These are phyloP conservation scores for Cutaneotrichosporon cutaneum DNA, from an alignment of 1,284 basidiomycete genomes.

Conservation along the genomic window DNA sequence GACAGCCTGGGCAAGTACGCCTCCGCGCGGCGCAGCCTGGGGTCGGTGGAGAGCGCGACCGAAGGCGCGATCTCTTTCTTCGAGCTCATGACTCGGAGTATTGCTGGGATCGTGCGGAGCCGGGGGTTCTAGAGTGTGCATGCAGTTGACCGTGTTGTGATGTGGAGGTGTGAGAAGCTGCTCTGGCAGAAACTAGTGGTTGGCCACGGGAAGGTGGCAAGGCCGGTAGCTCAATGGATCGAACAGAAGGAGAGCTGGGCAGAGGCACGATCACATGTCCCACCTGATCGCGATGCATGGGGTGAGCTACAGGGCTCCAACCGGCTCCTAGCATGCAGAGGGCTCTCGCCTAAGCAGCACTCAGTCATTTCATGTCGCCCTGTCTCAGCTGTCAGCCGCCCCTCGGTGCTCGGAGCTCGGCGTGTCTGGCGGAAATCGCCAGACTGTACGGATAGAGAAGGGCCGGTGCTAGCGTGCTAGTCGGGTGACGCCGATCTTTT, in stretches of 20 bases:
- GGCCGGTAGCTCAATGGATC: background rate
- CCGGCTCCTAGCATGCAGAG: too few relatives aligned
- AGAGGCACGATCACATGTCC: too few relatives aligned
- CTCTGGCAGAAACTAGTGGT: background rate
- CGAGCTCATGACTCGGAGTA: slow-evolving; percentile 34
- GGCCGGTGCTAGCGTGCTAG: background rate
- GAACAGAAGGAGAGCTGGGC: background rate
- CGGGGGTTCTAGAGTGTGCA: slow-evolving; percentile 30
- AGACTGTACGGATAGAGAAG: too few relatives aligned
- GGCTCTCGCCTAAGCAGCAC: too few relatives aligned
- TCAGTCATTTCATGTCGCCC: too few relatives aligned
- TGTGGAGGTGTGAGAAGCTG: background rate
- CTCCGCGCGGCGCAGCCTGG: slow-evolving; percentile 14
- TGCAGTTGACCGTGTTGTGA: background rate
- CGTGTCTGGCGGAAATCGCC: too few relatives aligned
- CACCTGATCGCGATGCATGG: too few relatives aligned
- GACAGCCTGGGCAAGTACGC: slow-evolving; percentile 32
- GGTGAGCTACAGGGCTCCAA: too few relatives aligned
- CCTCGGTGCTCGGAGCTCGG: too few relatives aligned
- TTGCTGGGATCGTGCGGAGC: slow-evolving; percentile 38
- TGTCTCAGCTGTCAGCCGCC: too few relatives aligned
- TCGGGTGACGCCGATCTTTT: background rate
- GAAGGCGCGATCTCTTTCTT: slow-evolving; percentile 34
- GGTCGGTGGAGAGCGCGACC: slow-evolving; percentile 31
- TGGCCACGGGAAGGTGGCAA: too few relatives aligned